Evolutionary conservation across 768 basidiomycete species (phyloP).

Genomic region (Mycena rebaudengoi): DNA sequence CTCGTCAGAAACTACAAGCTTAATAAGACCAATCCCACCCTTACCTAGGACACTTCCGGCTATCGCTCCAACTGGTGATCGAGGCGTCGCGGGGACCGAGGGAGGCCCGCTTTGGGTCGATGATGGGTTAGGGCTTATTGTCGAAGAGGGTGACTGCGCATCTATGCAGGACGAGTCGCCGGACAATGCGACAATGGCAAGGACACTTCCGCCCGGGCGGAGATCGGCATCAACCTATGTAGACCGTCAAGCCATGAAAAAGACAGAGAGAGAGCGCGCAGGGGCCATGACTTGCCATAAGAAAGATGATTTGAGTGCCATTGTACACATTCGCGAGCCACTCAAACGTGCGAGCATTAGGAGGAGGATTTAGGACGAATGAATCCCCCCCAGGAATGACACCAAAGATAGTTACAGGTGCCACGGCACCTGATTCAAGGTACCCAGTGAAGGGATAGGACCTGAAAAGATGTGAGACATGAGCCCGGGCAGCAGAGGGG

Average conservation of each 20-base stretch:
- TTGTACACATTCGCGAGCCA: slow-evolving; percentile 68
- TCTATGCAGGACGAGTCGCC: slow-evolving; percentile 29
- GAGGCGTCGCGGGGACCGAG: not conserved
- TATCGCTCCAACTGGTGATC: no score
- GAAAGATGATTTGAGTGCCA: slow-evolving; percentile 66
- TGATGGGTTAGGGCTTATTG: slow-evolving; percentile 7
- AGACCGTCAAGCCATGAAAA: not conserved
- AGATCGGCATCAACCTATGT: slow-evolving; percentile 8
- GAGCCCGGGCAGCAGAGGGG: not conserved
- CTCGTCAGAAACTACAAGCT: no score
- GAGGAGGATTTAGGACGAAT: slow-evolving; percentile 53
- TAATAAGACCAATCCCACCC: no score
- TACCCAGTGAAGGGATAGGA: slow-evolving; percentile 58
- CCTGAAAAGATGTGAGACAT: slow-evolving; percentile 35
- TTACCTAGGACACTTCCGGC: no score
- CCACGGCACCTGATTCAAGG: slow-evolving; percentile 42
- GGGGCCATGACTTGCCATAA: slow-evolving; percentile 52
- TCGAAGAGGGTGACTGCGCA: slow-evolving; percentile 30
- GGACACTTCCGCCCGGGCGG: not conserved
- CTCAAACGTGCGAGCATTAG: slow-evolving; percentile 44
- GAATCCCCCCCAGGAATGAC: slow-evolving; percentile 69
- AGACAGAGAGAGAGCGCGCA: no score
- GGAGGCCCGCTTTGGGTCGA: slow-evolving; percentile 28
- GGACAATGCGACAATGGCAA: slow-evolving; percentile 5
- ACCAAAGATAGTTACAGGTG: slow-evolving; percentile 65